Evolutionary conservation across 805 yeast species (phyloP), one percentile per base, ranked within the genome.

Genomic region (Diddensiella santjacobensis): DNA sequence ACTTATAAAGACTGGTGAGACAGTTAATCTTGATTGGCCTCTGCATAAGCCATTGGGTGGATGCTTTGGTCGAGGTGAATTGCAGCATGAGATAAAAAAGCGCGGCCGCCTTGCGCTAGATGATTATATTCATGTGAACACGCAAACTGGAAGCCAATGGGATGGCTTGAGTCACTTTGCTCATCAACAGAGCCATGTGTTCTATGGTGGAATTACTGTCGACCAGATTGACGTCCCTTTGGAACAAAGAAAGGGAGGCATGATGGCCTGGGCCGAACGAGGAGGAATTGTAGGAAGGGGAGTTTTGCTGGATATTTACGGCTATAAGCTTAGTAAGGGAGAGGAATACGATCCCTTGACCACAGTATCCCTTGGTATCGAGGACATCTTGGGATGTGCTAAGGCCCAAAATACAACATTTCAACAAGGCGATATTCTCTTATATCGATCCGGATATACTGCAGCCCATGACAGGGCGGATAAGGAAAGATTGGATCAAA

Each of bases 91-190:
- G 43, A 36, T 35, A 35, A 8, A 35, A 15, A 35, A 35, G 38
- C n/a, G 38, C 8, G 38, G 38, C n/a, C 10, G 38, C 6, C 38
- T 35, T 35, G 38, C 38, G 8, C 38, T 44, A 6, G 60, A 57
- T 38, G 60, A 57, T 40, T 57, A 51, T 40, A 40, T 46, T 30
- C 22, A 15, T 15, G 45, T 56, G 26, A 57, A 57, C 42, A 57
- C 60, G 3, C 60, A 57, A 36, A 45, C 57, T 8, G 49, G 56
- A 4, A 48, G 55, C 22, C 60, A 57, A 44, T 57, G 59, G 58
- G 60, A 57, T 40, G 60, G 60, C 3, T 45, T 57, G 22, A 47
- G 60, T 30, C 60, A 57, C 38, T 50, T 45, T 44, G 49, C 51
- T 3, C 58, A 57, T 39, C 54, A 51, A 13, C 41, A 45, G 11